Base-by-base conservation (phyloP, 2,329 filamentous ascomycete species). In the Fusarium graminum region DNA sequence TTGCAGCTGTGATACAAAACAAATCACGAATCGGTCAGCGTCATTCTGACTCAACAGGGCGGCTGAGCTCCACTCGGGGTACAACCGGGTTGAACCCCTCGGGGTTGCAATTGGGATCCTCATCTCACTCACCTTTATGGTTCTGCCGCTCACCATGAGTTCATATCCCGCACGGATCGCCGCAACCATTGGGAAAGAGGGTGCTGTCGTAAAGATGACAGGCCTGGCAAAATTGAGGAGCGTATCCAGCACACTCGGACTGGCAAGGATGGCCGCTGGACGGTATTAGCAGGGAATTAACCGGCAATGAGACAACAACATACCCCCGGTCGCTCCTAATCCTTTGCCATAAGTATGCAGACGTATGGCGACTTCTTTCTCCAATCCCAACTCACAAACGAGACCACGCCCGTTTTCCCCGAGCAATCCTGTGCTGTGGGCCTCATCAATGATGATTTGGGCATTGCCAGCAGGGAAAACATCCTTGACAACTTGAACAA, bases 391-490 rank as follows among this genome's bases (percentile, higher is more conserved):
- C 25, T 36, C 34, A 19, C 45, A 36, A 28, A 49, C 45, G 4
- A 36, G 25, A 22, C 45, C 45, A n/a, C 34, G 16, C 9, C 45
- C 45, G 8, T 38, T 36, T 11, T 36, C 8, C 8, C 45, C 45
- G 28, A 49, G 16, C 7, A 36, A 49, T 9, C 45, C 45, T 4
- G 32, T 36, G 45, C 45, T 49, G 25, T 49, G 45, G 22, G 45
- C 32, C 30, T 49, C 45, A 29, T 49, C 45, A 16, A 49, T 28
- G n/a, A 49, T 38, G 22, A 39, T 26, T 30, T 49, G 45, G 17
- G 22, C 45, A 14, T 49, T 49, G 6, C 45, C 45, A 8, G 30
- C 16, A 3, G 45, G 45, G 10, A 39, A 49, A 4, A 45, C 13
- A 6, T 45, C 43, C 13, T 45, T 14, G 28, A 45, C 12, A 4